Base-by-base conservation (phyloP, 2,329 filamentous ascomycete genomes). In the Alternaria alternata region DNA sequence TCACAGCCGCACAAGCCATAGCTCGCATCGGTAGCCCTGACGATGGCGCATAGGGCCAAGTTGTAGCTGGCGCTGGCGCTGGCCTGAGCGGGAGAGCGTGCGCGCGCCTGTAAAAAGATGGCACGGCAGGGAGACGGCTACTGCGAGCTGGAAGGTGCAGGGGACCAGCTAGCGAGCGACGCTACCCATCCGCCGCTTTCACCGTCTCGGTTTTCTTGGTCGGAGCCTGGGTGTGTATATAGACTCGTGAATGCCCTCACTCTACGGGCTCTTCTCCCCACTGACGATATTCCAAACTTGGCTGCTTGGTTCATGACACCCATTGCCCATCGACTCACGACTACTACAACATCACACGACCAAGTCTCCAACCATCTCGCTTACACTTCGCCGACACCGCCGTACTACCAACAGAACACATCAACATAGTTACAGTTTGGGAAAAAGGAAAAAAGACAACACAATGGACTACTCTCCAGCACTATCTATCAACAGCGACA, bases 401-500 rank as follows among this genome's bases (percentile, higher is more conserved):
- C 41, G 38, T 42, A 60, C 59, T 48, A 36, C 41, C 38, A 18
- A 26, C 59, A 61, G 48, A 54, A 55, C 38, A 54, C 36, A 44
- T 24, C 22, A 32, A 51, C 49, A 44, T 34, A n/a, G 36, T 24
- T 14, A 52, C 11, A 36, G 9, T 12, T 42, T n/a, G 18, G 22
- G 22, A 42, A 28, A 47, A 9, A 44, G 46, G 20, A 42, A 43
- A 59, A 38, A 38, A 12, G 8, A 22, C 11, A 42, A 28, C n/a
- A 57, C 51, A 51, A 75, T 74, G 72, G 67, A 73, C 24, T 68
- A 66, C 44, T 74, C 72, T 2, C 72, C 72, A 18, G 70, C 72
- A 14, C 59, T 70, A 34, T 73, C 70, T 5, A 48, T 66, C 36
- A 67, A 63, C 61, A 65, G 69, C 68, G 71, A 78, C 65, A 69